Evolutionary conservation across 305 asterid species (phyloP).

Genomic region (Ilex paraguariensis): DNA sequence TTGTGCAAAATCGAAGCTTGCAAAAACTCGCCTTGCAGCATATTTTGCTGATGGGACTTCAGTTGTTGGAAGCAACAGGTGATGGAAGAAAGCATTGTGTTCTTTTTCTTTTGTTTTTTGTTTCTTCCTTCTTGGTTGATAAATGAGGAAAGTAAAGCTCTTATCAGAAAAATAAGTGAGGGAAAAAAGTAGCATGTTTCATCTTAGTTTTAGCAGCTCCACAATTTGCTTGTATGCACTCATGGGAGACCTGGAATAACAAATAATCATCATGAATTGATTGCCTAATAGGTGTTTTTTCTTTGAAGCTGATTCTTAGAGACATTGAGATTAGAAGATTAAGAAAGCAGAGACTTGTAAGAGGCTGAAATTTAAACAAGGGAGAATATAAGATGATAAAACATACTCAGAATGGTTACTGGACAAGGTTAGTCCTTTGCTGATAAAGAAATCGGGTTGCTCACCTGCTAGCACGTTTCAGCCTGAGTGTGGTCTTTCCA

Average conservation of each 20-base stretch:
- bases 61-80: constrained; percentile 46
- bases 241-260: too few relatives aligned
- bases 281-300: not conserved
- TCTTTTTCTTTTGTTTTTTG: constrained; percentile 2
- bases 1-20: constrained; percentile 84
- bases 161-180: not conserved
- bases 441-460: too few relatives aligned
- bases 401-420: too few relatives aligned
- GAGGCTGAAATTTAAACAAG: too few relatives aligned
- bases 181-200: not conserved
- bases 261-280: too few relatives aligned
- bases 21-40: constrained; percentile 83
- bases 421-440: too few relatives aligned
- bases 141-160: too few relatives aligned
- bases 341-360: too few relatives aligned
- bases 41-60: constrained; percentile 91
- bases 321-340: not conserved
- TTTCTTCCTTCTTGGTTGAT: not conserved
- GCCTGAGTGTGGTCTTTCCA: too few relatives aligned
- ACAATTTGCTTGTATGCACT: not conserved
- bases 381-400: too few relatives aligned
- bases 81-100: constrained; percentile 16
- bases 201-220: not conserved
- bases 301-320: not conserved
- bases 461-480: too few relatives aligned